These are phyloP conservation scores for Pseudozyma sp. DNA, from an alignment of 1,284 basidiomycete species.

Conservation along the genomic window DNA sequence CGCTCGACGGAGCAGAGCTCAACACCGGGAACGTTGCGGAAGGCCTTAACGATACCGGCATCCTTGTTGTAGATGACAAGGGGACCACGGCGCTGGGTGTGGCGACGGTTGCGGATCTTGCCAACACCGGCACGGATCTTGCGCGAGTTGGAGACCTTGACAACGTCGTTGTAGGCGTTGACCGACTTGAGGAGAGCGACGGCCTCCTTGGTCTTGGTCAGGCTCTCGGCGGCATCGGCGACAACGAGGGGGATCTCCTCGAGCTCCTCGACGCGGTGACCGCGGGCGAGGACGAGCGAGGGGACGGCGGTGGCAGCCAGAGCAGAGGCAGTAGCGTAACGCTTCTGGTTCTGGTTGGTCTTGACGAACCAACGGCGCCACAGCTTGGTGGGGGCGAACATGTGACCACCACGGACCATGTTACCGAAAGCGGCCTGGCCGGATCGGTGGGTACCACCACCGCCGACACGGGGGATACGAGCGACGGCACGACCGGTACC, in stretches of 20 bases:
- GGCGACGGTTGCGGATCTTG: slow-evolving; percentile 95
- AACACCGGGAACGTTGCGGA: slow-evolving; percentile 98
- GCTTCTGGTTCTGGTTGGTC: slow-evolving; percentile 99
- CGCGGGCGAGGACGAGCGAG: slow-evolving; percentile 97
- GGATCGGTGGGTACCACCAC: slow-evolving; percentile 97
- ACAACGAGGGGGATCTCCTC: slow-evolving; percentile 97
- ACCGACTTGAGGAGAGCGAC: slow-evolving; percentile 87
- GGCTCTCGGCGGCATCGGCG: slow-evolving; percentile 81
- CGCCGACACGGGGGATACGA: slow-evolving; percentile 99
- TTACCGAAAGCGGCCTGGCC: slow-evolving; percentile 95
- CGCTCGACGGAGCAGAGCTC: slow-evolving; percentile 94
- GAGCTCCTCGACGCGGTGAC: slow-evolving; percentile 97
- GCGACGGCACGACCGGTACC: slow-evolving; percentile 99
- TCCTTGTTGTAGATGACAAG: slow-evolving; percentile 98
- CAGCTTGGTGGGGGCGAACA: slow-evolving; percentile 99
- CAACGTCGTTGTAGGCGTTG: slow-evolving; percentile 88
- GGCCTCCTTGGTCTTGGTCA: slow-evolving; percentile 97
- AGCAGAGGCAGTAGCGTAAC: slow-evolving; percentile 96
- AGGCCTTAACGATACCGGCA: slow-evolving; percentile 96
- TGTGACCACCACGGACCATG: slow-evolving; percentile 83
- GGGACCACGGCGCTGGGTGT: slow-evolving; percentile 96
- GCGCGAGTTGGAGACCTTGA: slow-evolving; percentile 97
- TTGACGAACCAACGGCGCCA: slow-evolving; percentile 99
- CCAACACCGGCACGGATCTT: slow-evolving; percentile 97
- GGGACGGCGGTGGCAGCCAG: slow-evolving; percentile 97